Percentiles rank a stretch among this genome's conserved stretches.
phyloP scores from a whole-genome alignment of 805 yeast genomes.

The Candida coquimbonensis region DNA sequence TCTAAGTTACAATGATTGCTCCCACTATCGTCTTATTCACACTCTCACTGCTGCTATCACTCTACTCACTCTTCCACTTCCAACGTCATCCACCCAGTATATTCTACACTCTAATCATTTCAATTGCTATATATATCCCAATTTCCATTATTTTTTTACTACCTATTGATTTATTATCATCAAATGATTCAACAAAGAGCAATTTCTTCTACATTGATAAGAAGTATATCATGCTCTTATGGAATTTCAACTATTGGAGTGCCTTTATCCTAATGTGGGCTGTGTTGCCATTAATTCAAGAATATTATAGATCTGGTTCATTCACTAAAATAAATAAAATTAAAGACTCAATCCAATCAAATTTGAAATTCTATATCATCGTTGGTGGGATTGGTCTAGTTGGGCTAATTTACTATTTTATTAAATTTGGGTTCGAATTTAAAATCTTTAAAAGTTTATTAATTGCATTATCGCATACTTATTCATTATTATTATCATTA shows the following conservation, averaged over 20 bases:
- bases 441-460: slow-evolving; percentile 56
- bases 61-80: slow-evolving; percentile 17
- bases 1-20: not conserved
- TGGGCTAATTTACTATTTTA: slow-evolving; percentile 53
- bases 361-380: slow-evolving; percentile 54
- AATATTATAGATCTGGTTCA: slow-evolving; percentile 66
- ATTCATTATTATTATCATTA: slow-evolving; percentile 63
- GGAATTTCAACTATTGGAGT: slow-evolving; percentile 77
- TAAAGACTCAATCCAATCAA: slow-evolving; percentile 48
- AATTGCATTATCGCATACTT: slow-evolving; percentile 72
- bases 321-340: slow-evolving; percentile 40
- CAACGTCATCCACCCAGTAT: slow-evolving; percentile 17
- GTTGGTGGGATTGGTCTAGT: slow-evolving; percentile 45
- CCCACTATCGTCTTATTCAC: slow-evolving; percentile 16
- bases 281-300: slow-evolving; percentile 64
- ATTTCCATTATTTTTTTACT: slow-evolving; percentile 64
- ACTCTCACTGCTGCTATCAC: slow-evolving; percentile 14
- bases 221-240: slow-evolving; percentile 44
- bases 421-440: slow-evolving; percentile 47
- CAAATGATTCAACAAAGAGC: slow-evolving; percentile 23
- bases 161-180: slow-evolving; percentile 66
- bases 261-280: slow-evolving; percentile 79
- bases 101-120: slow-evolving; percentile 18
- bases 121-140: slow-evolving; percentile 65
- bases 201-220: slow-evolving; percentile 40